A percentile compares a stretch with the other conserved stretches of the same genome.
Evolutionary conservation across 2,329 filamentous ascomycete species (phyloP).

Genomic region (Neofusicoccum sp.): DNA sequence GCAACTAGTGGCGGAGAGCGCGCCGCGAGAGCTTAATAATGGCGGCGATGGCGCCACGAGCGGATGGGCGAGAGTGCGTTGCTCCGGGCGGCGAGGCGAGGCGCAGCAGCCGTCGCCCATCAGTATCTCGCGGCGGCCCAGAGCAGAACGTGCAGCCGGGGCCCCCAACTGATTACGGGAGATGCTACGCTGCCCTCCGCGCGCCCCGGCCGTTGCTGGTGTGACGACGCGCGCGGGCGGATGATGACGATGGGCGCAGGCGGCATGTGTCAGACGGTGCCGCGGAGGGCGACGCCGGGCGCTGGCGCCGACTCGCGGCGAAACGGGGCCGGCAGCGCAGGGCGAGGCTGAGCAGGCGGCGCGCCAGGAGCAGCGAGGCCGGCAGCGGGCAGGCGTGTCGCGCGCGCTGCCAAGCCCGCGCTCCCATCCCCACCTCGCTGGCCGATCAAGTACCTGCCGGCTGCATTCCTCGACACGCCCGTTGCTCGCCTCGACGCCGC

Average conservation of each 20-base stretch:
- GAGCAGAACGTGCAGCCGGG: too few relatives aligned
- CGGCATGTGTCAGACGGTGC: constrained; percentile 1
- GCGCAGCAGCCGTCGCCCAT: not conserved
- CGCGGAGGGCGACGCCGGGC: not conserved
- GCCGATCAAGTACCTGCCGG: constrained; percentile 3
- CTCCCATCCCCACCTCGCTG: constrained; percentile 15
- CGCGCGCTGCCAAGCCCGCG: not conserved
- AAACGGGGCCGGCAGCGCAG: constrained; percentile 8
- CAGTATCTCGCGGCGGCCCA: not conserved
- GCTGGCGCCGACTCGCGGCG: not conserved
- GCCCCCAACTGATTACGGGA: constrained; percentile 13
- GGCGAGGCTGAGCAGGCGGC: constrained; percentile 1
- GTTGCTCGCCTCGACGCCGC: constrained; percentile 2
- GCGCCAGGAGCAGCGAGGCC: not conserved
- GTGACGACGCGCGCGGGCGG: not conserved
- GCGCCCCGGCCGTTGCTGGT: constrained; percentile 2
- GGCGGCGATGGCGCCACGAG: too few relatives aligned
- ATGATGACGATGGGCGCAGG: too few relatives aligned
- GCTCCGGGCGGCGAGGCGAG: constrained; percentile 1
- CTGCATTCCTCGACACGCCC: not conserved
- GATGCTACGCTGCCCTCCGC: constrained; percentile 10
- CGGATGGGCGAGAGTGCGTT: not conserved
- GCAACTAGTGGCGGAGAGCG: not conserved
- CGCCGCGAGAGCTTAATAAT: not conserved
- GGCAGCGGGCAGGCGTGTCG: not conserved